Conservation (phyloP, 345 rosid species). For the Eucalyptus urophylla region DNA sequence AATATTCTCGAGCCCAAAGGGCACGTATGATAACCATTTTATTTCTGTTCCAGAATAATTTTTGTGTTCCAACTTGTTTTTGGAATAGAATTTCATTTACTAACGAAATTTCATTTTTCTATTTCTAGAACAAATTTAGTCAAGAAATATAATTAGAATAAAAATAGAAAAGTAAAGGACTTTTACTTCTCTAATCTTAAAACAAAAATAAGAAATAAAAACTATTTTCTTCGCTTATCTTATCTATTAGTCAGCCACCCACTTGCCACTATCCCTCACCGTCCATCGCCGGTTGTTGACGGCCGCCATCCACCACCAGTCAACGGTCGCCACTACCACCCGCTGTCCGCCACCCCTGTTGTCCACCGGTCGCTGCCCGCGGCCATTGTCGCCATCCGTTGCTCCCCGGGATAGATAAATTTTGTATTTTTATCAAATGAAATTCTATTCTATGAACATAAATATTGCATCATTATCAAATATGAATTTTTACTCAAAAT, state of each 20-base stretch:
- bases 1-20: conserved; percentile 19
- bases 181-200: no score
- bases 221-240: accelerated
- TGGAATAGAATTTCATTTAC: no score
- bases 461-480: no score
- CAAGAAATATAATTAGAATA: accelerated
- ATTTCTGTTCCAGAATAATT: no score
- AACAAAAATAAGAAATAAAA: no score
- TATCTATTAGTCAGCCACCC: no score
- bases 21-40: accelerated
- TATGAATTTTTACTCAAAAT: no score
- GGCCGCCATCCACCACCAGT: accelerated
- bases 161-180: accelerated
- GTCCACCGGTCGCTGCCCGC: accelerated
- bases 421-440: accelerated
- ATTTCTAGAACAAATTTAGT: accelerated
- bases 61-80: no score
- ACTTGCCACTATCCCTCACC: accelerated
- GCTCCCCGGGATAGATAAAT: accelerated
- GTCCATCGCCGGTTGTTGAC: accelerated
- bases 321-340: accelerated
- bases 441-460: no score
- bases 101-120: accelerated
- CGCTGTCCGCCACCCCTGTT: accelerated
- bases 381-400: accelerated